These are phyloP conservation scores for Capsicum rhomboideum DNA, from an alignment of 257 asterid species.

Conservation along the genomic window DNA sequence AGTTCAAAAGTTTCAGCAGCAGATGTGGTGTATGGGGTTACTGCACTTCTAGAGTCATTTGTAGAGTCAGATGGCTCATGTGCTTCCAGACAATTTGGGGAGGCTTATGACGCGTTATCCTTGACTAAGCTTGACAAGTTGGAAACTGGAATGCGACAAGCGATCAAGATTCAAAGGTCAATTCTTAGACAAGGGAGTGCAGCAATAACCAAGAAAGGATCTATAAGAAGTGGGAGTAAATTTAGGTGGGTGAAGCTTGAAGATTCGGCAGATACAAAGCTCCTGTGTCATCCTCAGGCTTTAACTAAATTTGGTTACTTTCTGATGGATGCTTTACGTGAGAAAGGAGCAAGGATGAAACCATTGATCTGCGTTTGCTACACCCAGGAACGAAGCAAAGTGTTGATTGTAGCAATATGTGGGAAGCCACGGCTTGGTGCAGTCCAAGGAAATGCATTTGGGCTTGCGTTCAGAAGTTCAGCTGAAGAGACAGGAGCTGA, in stretches of 20 bases:
- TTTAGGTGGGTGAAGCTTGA: slow-evolving; percentile 96
- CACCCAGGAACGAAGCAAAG: slow-evolving; percentile 47
- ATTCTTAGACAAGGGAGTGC: slow-evolving; percentile 97
- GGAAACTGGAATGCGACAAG: slow-evolving; percentile 84
- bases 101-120: slow-evolving; percentile 83
- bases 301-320: slow-evolving; percentile 86
- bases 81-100: slow-evolving; percentile 67
- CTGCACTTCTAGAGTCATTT: slow-evolving; percentile 78
- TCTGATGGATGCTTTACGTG: slow-evolving; percentile 89
- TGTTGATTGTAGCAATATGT: slow-evolving; percentile 80
- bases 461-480: slow-evolving; percentile 81
- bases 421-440: slow-evolving; percentile 97
- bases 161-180: slow-evolving; percentile 88
- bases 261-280: slow-evolving; percentile 69
- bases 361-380: slow-evolving; percentile 90
- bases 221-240: slow-evolving; percentile 92
- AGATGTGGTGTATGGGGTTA: slow-evolving; percentile 88
- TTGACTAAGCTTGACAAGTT: slow-evolving; percentile 66
- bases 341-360: slow-evolving; percentile 97
- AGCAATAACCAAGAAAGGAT: slow-evolving; percentile 87
- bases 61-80: slow-evolving; percentile 80
- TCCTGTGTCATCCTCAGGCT: slow-evolving; percentile 86
- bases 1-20: slow-evolving; percentile 94
- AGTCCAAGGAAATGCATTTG: slow-evolving; percentile 88
- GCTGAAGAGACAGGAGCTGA: slow-evolving; percentile 93